Evolutionary conservation across 2,329 filamentous ascomycete genomes (phyloP).

Genomic region (Fusarium sacchari): DNA sequence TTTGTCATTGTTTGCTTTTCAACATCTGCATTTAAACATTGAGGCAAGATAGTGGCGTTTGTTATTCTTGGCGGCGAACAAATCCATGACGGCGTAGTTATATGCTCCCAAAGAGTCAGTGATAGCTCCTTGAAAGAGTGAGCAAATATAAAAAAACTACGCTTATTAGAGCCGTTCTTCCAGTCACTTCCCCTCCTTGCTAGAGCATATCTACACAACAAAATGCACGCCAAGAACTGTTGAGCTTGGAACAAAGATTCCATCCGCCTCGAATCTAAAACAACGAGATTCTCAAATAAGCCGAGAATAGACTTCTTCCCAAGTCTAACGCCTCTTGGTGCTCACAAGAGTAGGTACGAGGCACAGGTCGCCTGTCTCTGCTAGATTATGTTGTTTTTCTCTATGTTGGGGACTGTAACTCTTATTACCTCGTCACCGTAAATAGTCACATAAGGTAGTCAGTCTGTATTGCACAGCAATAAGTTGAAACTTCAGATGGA

Average conservation of each 20-base stretch:
- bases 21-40: not conserved
- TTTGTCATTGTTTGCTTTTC: not conserved
- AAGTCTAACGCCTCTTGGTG: not conserved
- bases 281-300: not conserved
- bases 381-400: not conserved
- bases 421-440: not conserved
- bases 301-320: not conserved
- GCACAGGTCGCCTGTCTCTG: rapidly evolving
- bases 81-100: not conserved
- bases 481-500: rapidly evolving
- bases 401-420: not conserved
- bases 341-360: too few species aligned
- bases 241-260: rapidly evolving
- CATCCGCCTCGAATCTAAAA: not conserved
- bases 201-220: not conserved
- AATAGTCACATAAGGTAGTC: not conserved
- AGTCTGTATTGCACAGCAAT: not conserved
- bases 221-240: not conserved
- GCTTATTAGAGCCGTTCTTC: too few species aligned
- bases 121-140: not conserved
- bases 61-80: not conserved
- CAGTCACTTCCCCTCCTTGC: not conserved
- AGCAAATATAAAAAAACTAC: not conserved
- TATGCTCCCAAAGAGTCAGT: too few species aligned
- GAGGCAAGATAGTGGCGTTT: not conserved